phyloP scores from a whole-genome alignment of 148 eudicot genomes.

The Euryodendron excelsum region DNA sequence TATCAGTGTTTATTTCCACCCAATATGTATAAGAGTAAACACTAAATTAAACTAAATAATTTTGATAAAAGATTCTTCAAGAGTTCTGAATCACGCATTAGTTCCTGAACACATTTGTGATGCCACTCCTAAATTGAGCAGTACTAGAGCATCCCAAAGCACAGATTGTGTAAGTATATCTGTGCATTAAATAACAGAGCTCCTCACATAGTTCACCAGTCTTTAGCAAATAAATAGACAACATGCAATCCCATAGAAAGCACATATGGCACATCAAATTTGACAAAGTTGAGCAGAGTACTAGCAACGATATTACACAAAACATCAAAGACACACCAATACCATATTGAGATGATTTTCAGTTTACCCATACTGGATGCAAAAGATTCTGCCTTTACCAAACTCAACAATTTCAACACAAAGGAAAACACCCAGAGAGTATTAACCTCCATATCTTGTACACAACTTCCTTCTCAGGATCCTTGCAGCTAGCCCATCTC shows the following conservation, averaged over 20 bases:
- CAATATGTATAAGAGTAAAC: not conserved
- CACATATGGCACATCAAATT: not conserved
- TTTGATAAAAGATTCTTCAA: not conserved
- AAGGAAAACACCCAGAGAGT: conserved; percentile 10
- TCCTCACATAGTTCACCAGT: not conserved
- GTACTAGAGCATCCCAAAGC: not conserved
- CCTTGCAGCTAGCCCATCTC: conserved; percentile 59
- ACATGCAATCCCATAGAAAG: not conserved
- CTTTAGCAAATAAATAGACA: not conserved
- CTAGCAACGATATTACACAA: not conserved
- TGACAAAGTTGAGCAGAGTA: not conserved
- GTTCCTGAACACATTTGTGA: not conserved
- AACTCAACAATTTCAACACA: not conserved
- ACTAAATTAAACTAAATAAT: not conserved
- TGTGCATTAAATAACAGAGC: not conserved
- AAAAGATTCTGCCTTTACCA: not conserved
- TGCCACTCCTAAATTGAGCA: conserved; percentile 1
- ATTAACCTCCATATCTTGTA: conserved; percentile 61
- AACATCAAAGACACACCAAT: not conserved
- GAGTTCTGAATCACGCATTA: not conserved
- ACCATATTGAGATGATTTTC: not conserved
- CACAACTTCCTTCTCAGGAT: conserved; percentile 56
- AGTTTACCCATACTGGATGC: conserved; percentile 2
- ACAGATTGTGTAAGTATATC: not conserved
- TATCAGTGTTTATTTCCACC: not conserved